phyloP scores from a whole-genome alignment of 768 basidiomycete species.

The Coprinopsis cinerea region DNA sequence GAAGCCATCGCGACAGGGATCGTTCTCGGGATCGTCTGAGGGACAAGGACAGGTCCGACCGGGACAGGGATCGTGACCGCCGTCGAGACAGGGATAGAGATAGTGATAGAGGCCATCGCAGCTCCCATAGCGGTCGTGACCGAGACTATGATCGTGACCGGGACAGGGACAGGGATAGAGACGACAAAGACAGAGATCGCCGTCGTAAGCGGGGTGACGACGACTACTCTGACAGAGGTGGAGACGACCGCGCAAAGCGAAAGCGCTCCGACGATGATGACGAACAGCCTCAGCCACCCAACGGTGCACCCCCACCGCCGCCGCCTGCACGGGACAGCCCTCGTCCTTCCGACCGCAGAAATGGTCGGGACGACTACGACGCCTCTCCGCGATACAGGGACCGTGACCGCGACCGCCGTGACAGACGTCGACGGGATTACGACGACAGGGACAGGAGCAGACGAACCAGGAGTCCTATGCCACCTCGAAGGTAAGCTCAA shows the following conservation, averaged over 20 bases:
- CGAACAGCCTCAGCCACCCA: slow-evolving; percentile 33
- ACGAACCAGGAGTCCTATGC: slow-evolving; percentile 36
- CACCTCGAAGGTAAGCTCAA: slow-evolving; percentile 36
- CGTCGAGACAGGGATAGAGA: slow-evolving; percentile 41
- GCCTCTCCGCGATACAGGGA: slow-evolving; percentile 41
- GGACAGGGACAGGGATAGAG: slow-evolving; percentile 49
- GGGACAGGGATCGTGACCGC: slow-evolving; percentile 44
- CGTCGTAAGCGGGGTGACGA: slow-evolving; percentile 38
- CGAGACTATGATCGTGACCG: slow-evolving; percentile 53
- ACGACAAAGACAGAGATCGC: slow-evolving; percentile 47
- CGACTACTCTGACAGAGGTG: slow-evolving; percentile 27
- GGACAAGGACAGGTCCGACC: slow-evolving; percentile 20
- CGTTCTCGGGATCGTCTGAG: slow-evolving; percentile 51
- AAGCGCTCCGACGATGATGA: slow-evolving; percentile 53
- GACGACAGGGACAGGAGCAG: slow-evolving; percentile 32
- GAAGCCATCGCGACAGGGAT: slow-evolving; percentile 43
- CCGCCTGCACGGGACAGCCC: slow-evolving; percentile 45
- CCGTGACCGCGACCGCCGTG: slow-evolving; percentile 31
- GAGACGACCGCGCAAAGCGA: slow-evolving; percentile 54
- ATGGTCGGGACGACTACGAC: slow-evolving; percentile 51
- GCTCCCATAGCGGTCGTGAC: slow-evolving; percentile 46
- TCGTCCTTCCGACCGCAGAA: slow-evolving; percentile 50
- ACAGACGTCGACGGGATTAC: slow-evolving; percentile 34
- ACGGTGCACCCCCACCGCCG: slow-evolving; percentile 32
- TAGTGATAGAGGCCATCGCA: slow-evolving; percentile 40